A percentile compares a stretch with the other conserved stretches of the same genome.
phyloP scores from a whole-genome alignment of 176 grass and related monocot species.

The Eleusine indica region DNA sequence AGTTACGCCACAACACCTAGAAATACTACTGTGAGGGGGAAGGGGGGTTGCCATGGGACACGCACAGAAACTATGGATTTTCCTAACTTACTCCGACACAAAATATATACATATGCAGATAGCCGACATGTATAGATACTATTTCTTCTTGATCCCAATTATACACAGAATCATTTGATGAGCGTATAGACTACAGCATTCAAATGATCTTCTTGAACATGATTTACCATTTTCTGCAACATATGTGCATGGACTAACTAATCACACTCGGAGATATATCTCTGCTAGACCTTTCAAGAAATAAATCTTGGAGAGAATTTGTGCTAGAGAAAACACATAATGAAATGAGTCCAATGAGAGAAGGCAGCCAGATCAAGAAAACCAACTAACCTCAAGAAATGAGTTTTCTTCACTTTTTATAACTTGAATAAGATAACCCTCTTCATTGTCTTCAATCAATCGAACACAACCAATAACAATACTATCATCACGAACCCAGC shows the following conservation, averaged over 20 bases:
- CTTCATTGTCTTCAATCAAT: conserved; percentile 78
- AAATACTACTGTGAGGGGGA: too few relatives aligned
- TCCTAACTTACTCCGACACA: too few relatives aligned
- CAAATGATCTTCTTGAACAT: conserved; percentile 19
- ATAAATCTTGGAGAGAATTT: conserved; percentile 18
- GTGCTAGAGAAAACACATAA: neutral
- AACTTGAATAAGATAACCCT: conserved; percentile 84
- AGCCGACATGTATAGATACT: neutral
- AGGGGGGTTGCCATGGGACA: too few relatives aligned
- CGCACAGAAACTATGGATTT: too few relatives aligned
- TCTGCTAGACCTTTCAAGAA: neutral
- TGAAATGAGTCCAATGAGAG: conserved; percentile 18
- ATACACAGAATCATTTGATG: conserved; percentile 13
- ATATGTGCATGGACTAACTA: neutral
- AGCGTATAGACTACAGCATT: conserved; percentile 8
- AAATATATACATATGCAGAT: too few relatives aligned
- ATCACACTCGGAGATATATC: conserved; percentile 16
- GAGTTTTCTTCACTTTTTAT: conserved; percentile 58
- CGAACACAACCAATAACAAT: conserved; percentile 75
- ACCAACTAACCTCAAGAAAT: conserved; percentile 74
- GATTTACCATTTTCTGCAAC: conserved; percentile 18
- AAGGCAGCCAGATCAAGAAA: conserved; percentile 19
- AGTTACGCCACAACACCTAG: too few relatives aligned
- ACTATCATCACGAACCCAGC: conserved; percentile 79
- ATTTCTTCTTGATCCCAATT: neutral